These are phyloP conservation scores for Chlorella ohadii DNA, from an alignment of 139 green algal genomes.

Conservation along the genomic window DNA sequence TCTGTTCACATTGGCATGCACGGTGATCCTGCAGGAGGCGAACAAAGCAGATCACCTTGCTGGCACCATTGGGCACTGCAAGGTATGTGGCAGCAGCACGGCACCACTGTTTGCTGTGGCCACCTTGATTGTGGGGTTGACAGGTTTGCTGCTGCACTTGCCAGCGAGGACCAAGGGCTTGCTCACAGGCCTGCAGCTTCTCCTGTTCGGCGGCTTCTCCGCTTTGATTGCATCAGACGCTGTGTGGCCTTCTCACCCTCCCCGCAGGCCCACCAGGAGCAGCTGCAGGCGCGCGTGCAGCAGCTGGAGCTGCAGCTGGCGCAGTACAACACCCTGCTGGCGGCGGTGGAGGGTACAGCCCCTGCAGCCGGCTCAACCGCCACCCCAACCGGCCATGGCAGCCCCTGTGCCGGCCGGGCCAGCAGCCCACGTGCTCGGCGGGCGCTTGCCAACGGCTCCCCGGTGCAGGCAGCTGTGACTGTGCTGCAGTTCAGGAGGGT, in stretches of 20 bases:
- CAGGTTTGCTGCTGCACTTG: too few relatives aligned
- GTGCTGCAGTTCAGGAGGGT: neutral
- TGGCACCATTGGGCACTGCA: neutral
- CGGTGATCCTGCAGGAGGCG: conserved; percentile 2
- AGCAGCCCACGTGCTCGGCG: neutral
- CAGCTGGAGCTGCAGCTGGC: conserved; percentile 32
- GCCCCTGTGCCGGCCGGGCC: neutral
- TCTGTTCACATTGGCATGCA: too few relatives aligned
- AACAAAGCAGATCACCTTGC: neutral
- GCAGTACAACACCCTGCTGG: conserved; percentile 17
- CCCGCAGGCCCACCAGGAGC: neutral
- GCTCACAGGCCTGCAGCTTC: too few relatives aligned
- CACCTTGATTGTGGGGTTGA: too few relatives aligned
- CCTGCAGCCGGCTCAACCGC: too few relatives aligned
- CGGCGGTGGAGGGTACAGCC: neutral
- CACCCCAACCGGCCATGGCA: neutral
- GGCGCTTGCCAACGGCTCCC: neutral
- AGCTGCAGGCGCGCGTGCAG: conserved; percentile 13
- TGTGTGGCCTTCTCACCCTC: too few relatives aligned
- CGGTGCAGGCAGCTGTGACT: neutral
- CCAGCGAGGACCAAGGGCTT: too few relatives aligned
- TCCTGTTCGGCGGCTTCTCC: too few relatives aligned
- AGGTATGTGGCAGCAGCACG: neutral
- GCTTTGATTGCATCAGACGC: too few relatives aligned
- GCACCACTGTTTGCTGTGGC: neutral